Conservation (phyloP, 352 stramenopile genomes). For the Pythium coloratum region DNA sequence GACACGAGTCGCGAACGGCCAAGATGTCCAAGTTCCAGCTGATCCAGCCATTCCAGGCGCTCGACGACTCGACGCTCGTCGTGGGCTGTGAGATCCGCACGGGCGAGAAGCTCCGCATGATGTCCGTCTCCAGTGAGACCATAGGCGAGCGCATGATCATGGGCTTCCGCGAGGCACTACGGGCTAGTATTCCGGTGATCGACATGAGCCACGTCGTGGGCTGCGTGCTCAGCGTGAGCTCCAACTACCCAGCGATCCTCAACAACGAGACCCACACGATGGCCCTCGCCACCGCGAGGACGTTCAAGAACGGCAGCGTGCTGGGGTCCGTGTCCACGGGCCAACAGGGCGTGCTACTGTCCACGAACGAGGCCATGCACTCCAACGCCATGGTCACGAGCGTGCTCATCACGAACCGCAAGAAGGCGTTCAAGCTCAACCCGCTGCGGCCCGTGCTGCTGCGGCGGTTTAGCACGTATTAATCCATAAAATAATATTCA, state of each 20-base stretch:
- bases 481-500: constrained; percentile 8
- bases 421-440: constrained; percentile 64
- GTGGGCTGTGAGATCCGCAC: constrained; percentile 55
- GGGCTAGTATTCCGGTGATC: constrained; percentile 49
- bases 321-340: constrained; percentile 63
- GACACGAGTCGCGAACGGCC: constrained; percentile 36
- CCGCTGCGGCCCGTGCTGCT: constrained; percentile 50
- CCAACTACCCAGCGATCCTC: constrained; percentile 72
- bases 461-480: constrained; percentile 58
- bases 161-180: constrained; percentile 58
- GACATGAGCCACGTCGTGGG: constrained; percentile 66
- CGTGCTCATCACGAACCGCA: constrained; percentile 79
- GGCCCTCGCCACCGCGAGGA: constrained; percentile 48
- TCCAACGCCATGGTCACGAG: constrained; percentile 80
- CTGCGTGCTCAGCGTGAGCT: constrained; percentile 62
- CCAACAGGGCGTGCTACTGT: constrained; percentile 69
- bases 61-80: constrained; percentile 48
- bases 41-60: constrained; percentile 64
- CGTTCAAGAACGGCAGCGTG: constrained; percentile 56
- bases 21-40: constrained; percentile 65
- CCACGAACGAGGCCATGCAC: constrained; percentile 56
- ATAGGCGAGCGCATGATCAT: constrained; percentile 48
- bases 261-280: constrained; percentile 60
- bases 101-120: constrained; percentile 73
- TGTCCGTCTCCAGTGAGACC: constrained; percentile 61